Conservation (phyloP, 1,284 basidiomycete genomes). For the Cryptococcus amylolentus region DNA sequence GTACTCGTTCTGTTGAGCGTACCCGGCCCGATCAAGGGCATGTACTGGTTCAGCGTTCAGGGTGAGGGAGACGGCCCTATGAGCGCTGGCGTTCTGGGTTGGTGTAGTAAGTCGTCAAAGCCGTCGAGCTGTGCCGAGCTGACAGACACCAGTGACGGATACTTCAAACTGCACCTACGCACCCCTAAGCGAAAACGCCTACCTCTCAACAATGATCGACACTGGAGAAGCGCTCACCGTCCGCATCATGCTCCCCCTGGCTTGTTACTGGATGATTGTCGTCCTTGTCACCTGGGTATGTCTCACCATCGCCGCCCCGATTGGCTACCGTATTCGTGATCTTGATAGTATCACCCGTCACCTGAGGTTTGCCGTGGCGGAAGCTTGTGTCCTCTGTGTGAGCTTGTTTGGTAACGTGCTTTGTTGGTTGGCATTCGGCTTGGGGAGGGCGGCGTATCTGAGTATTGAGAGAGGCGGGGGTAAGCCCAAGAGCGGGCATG, state of each 20-base stretch:
- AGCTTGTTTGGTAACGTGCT: slow-evolving; percentile 42
- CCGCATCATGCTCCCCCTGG: slow-evolving; percentile 36
- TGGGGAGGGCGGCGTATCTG: slow-evolving; percentile 29
- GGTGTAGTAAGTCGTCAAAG: slow-evolving; percentile 37
- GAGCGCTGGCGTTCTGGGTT: slow-evolving; percentile 39
- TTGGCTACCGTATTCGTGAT: slow-evolving; percentile 35
- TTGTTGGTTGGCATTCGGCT: slow-evolving; percentile 43
- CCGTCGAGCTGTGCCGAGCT: neutral
- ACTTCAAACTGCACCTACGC: slow-evolving; percentile 47
- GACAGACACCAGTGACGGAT: slow-evolving; percentile 18
- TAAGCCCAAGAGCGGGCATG: slow-evolving; percentile 31
- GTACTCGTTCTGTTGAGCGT: slow-evolving; percentile 43
- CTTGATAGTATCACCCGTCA: slow-evolving; percentile 42
- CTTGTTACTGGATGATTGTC: slow-evolving; percentile 46
- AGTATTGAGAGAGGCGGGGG: slow-evolving; percentile 26
- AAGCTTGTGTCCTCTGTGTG: slow-evolving; percentile 41
- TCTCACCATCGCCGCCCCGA: slow-evolving; percentile 25
- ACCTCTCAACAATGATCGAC: slow-evolving; percentile 35
- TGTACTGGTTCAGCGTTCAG: slow-evolving; percentile 43
- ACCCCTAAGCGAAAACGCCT: slow-evolving; percentile 39
- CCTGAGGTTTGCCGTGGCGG: slow-evolving; percentile 37
- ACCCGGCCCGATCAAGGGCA: slow-evolving; percentile 42
- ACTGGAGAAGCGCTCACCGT: slow-evolving; percentile 40
- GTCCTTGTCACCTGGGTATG: slow-evolving; percentile 35
- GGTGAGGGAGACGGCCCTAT: slow-evolving; percentile 20